These are phyloP conservation scores for Exserohilum rostratum DNA, from an alignment of 2,329 filamentous ascomycete species.

Conservation along the genomic window DNA sequence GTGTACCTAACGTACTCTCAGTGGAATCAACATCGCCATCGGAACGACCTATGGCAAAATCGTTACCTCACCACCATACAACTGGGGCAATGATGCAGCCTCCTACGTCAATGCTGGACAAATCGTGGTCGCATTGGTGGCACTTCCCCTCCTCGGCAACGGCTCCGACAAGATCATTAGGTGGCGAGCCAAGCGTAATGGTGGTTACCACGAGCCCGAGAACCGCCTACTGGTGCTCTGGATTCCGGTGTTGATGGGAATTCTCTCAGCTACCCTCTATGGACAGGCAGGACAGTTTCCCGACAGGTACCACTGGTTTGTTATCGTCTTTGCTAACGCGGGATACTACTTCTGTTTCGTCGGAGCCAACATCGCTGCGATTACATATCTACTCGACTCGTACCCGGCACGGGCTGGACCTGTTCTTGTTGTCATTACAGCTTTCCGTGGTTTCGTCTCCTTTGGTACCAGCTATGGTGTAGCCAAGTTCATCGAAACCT, in stretches of 20 bases:
- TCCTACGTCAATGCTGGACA: constrained; percentile 31
- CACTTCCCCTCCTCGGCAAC: constrained; percentile 31
- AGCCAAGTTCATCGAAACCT: constrained; percentile 37
- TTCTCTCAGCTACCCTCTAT: constrained; percentile 24
- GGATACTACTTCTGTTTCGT: constrained; percentile 49
- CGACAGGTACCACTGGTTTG: constrained; percentile 45
- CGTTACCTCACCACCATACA: constrained; percentile 24
- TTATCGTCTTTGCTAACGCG: constrained; percentile 36
- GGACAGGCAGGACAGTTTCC: constrained; percentile 41
- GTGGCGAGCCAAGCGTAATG: constrained; percentile 41
- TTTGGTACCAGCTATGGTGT: constrained; percentile 53
- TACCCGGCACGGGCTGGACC: constrained; percentile 53
- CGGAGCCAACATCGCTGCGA: constrained; percentile 53
- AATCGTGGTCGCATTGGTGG: constrained; percentile 42
- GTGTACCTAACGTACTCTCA: constrained; percentile 15
- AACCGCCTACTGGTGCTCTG: constrained; percentile 49
- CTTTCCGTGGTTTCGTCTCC: constrained; percentile 54
- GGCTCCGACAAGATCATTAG: constrained; percentile 44
- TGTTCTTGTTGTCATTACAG: constrained; percentile 54
- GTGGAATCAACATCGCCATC: constrained; percentile 30
- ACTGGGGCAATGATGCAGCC: constrained; percentile 20
- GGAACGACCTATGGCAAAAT: constrained; percentile 28
- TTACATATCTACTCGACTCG: constrained; percentile 54
- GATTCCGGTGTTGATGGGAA: constrained; percentile 47
- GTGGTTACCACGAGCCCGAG: constrained; percentile 48